These are phyloP conservation scores for Cryoendolithus antarcticus DNA, from an alignment of 2,329 filamentous ascomycete species.

Conservation along the genomic window DNA sequence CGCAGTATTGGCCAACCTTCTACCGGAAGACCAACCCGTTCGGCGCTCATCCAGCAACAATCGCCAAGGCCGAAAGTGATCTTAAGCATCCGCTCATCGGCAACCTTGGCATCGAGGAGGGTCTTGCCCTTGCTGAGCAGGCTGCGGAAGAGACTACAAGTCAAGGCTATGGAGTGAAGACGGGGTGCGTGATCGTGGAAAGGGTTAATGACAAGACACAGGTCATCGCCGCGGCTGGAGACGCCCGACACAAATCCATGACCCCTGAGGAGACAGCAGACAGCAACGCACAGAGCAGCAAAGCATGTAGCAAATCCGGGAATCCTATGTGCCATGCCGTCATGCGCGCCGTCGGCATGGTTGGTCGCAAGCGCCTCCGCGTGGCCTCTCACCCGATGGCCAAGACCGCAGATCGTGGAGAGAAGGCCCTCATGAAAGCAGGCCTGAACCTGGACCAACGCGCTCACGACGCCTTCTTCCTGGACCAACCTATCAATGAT, in stretches of 20 bases:
- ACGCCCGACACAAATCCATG: slow-evolving; percentile 54
- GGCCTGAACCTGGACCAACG: slow-evolving; percentile 22
- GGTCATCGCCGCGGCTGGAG: slow-evolving; percentile 61
- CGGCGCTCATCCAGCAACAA: slow-evolving; percentile 66
- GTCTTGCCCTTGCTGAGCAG: slow-evolving; percentile 53
- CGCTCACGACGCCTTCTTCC: slow-evolving; percentile 45
- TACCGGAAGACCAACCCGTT: slow-evolving; percentile 83
- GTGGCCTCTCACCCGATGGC: slow-evolving; percentile 18
- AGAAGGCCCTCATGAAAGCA: slow-evolving; percentile 19
- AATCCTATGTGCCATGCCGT: slow-evolving; percentile 71
- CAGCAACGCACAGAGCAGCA: slow-evolving; percentile 4
- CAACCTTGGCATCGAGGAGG: slow-evolving; percentile 40
- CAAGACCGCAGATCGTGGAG: slow-evolving; percentile 18
- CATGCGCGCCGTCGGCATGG: slow-evolving; percentile 70
- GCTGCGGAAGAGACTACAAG: slow-evolving; percentile 49
- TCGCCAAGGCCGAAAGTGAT: slow-evolving; percentile 57
- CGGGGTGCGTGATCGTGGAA: slow-evolving; percentile 67
- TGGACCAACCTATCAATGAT: slow-evolving; percentile 55
- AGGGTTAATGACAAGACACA: slow-evolving; percentile 35
- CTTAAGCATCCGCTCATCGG: slow-evolving; percentile 34
- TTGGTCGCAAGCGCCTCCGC: slow-evolving; percentile 46
- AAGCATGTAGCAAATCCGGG: slow-evolving; percentile 31
- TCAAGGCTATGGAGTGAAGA: slow-evolving; percentile 45
- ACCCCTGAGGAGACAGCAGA: slow-evolving; percentile 21
- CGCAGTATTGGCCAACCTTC: slow-evolving; percentile 70